Conservation (phyloP, 1,284 basidiomycete genomes). For the Agroathelia rolfsii region DNA sequence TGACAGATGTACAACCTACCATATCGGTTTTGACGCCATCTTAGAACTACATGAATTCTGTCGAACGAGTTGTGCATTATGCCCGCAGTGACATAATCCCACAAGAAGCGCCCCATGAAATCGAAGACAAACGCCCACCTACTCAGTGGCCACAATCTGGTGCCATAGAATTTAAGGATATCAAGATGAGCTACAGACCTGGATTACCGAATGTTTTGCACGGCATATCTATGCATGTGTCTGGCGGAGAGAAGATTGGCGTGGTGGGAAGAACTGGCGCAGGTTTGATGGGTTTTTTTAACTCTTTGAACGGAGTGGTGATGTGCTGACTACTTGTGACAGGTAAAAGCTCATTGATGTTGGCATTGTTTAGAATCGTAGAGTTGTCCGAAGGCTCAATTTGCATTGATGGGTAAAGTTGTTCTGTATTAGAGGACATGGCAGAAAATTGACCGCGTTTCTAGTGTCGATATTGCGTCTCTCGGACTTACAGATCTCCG, state of each 20-base stretch:
- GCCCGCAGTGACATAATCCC: constrained; percentile 40
- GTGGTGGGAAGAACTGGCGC: constrained; percentile 43
- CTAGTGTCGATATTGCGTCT: constrained; percentile 40
- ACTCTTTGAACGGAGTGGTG: constrained; percentile 29
- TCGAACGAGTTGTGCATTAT: constrained; percentile 64
- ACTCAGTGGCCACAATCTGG: constrained; percentile 42
- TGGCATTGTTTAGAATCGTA: constrained; percentile 32
- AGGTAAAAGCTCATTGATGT: constrained; percentile 47
- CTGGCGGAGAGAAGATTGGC: constrained; percentile 74
- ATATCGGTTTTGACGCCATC: constrained; percentile 6
- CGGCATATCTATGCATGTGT: constrained; percentile 43
- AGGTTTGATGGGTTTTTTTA: neutral
- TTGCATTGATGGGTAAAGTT: constrained; percentile 33
- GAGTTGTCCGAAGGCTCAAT: constrained; percentile 28
- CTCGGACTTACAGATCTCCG: constrained; percentile 40
- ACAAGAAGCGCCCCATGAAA: constrained; percentile 59
- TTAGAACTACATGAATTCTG: constrained; percentile 67
- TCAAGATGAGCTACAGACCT: constrained; percentile 48
- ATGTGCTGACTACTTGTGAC: constrained; percentile 15
- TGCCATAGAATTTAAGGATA: constrained; percentile 40
- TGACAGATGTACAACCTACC: constrained; percentile 2
- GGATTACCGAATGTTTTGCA: constrained; percentile 50
- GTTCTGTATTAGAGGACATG: constrained; percentile 31
- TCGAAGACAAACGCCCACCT: constrained; percentile 40
- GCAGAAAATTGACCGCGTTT: constrained; percentile 26